Evolutionary conservation across 306 rosid species (phyloP).

Genomic region (Arachis stenosperma): DNA sequence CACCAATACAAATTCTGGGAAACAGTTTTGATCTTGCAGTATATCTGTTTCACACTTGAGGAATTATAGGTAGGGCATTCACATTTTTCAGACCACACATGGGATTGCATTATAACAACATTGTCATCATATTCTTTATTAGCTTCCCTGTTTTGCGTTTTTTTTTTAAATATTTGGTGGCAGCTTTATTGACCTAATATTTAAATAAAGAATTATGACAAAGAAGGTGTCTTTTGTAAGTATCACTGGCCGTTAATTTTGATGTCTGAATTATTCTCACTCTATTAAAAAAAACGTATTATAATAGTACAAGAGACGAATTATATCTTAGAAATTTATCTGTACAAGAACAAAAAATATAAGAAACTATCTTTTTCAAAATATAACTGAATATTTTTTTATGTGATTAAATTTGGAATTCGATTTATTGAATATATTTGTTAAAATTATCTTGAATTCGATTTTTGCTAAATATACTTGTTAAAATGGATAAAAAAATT

Average conservation of each 20-base stretch:
- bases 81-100: constrained; percentile 40
- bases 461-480: too few species aligned
- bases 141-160: not conserved
- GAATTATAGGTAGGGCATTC: constrained; percentile 4
- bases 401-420: too few species aligned
- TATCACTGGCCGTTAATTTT: too few species aligned
- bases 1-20: constrained; percentile 17
- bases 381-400: too few species aligned
- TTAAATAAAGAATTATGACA: constrained; percentile 36
- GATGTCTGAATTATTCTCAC: too few species aligned
- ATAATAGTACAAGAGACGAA: too few species aligned
- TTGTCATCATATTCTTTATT: constrained; percentile 26
- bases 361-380: too few species aligned
- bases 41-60: constrained; percentile 33
- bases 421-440: too few species aligned
- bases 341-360: too few species aligned
- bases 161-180: constrained; percentile 41
- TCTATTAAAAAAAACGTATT: not conserved
- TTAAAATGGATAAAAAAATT: too few species aligned
- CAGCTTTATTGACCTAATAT: constrained; percentile 50
- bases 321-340: too few species aligned
- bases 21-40: constrained; percentile 24
- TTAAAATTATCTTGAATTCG: too few species aligned
- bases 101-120: constrained; percentile 43
- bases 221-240: constrained; percentile 30